phyloP scores from a whole-genome alignment of 129 eudicot species.

The carrot (Daucus carota) region DNA sequence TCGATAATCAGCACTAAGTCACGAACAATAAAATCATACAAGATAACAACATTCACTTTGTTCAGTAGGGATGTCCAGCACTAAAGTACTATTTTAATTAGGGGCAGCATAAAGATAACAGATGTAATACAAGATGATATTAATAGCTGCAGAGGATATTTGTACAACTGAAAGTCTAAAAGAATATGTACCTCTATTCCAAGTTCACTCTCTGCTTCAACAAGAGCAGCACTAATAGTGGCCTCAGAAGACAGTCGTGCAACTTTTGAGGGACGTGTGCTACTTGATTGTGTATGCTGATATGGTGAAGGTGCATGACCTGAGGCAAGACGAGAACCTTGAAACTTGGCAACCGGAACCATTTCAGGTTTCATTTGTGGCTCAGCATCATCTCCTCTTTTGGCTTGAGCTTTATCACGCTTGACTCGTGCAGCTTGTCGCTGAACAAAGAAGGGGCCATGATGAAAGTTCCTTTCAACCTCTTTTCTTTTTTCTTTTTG shows the following conservation, averaged over 20 bases:
- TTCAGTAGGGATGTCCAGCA: neutral
- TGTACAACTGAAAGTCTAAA: neutral
- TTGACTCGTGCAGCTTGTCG: conserved; percentile 84
- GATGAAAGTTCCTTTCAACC: neutral
- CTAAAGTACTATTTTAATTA: neutral
- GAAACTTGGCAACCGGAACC: conserved; percentile 88
- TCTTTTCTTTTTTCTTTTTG: no score
- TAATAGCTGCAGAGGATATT: neutral
- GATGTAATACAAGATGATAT: neutral
- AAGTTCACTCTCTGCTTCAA: conserved; percentile 76
- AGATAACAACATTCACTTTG: neutral
- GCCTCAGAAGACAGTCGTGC: conserved; percentile 56
- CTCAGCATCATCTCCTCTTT: conserved; percentile 82
- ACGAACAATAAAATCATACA: neutral
- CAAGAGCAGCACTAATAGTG: conserved; percentile 91
- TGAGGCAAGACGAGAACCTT: conserved; percentile 98
- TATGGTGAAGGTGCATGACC: conserved; percentile 80
- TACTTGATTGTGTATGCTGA: conserved; percentile 32
- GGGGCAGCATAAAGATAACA: neutral
- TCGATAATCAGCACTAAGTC: neutral
- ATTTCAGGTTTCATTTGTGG: conserved; percentile 66
- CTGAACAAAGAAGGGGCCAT: conserved; percentile 25
- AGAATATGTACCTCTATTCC: conserved; percentile 61
- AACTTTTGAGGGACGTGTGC: conserved; percentile 42
- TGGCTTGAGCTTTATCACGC: conserved; percentile 71